phyloP scores from a whole-genome alignment of 2,329 filamentous ascomycete species.

The Coleophoma crateriformis region DNA sequence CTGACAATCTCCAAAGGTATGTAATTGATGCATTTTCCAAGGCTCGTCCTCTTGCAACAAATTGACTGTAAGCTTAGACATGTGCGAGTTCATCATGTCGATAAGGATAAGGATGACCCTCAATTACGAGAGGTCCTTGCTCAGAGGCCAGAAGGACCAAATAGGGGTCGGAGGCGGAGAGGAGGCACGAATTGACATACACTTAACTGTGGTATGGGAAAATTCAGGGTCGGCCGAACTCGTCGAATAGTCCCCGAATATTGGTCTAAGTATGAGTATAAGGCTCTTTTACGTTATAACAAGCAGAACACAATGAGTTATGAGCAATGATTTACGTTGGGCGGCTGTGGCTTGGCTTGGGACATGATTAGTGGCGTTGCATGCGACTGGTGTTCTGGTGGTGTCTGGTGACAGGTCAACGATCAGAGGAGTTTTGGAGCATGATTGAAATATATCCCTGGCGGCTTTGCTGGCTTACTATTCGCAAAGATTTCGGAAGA shows the following conservation, averaged over 20 bases:
- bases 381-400: neutral
- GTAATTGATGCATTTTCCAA: constrained; percentile 17
- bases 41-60: neutral
- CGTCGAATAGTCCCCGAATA: too few species aligned
- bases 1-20: constrained; percentile 92
- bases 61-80: constrained; percentile 51
- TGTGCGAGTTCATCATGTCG: constrained; percentile 84
- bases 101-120: constrained; percentile 85
- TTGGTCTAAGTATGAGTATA: neutral
- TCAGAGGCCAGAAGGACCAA: constrained; percentile 79
- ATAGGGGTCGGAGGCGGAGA: constrained; percentile 46
- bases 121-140: constrained; percentile 76
- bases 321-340: constrained; percentile 7
- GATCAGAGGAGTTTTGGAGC: constrained; percentile 9
- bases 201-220: too few species aligned
- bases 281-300: too few species aligned
- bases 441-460: constrained; percentile 7
- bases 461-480: neutral
- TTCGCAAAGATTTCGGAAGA: too few species aligned
- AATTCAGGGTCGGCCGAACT: too few species aligned
- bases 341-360: neutral
- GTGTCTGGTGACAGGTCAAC: constrained; percentile 4
- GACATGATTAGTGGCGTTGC: neutral
- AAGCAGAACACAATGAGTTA: constrained; percentile 2
- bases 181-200: neutral